Conservation (phyloP, 1,284 basidiomycete genomes). For the Cutaneotrichosporon arboriforme region DNA sequence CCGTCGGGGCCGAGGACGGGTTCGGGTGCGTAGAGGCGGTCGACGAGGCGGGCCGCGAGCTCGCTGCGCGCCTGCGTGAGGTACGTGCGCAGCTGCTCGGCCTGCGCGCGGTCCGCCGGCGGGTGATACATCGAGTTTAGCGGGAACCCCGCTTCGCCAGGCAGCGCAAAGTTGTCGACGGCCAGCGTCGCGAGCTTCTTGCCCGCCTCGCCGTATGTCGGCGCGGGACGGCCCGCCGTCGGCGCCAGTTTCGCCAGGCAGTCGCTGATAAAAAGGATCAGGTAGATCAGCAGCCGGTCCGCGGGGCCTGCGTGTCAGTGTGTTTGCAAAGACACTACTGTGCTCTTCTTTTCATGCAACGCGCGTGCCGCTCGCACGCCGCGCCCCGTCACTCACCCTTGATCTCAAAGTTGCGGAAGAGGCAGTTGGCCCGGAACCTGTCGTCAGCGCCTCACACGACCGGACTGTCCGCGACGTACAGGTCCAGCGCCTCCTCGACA, state of each 20-base stretch:
- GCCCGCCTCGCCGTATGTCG: slow-evolving; percentile 74
- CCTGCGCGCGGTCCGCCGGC: slow-evolving; percentile 70
- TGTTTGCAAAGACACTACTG: no score
- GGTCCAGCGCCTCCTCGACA: slow-evolving; percentile 91
- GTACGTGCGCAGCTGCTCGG: slow-evolving; percentile 70
- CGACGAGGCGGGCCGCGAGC: slow-evolving; percentile 75
- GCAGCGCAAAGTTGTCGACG: slow-evolving; percentile 86
- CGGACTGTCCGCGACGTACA: no score
- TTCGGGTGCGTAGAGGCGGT: slow-evolving; percentile 65
- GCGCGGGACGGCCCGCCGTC: slow-evolving; percentile 45
- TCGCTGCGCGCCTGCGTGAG: slow-evolving; percentile 90
- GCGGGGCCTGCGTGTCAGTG: slow-evolving; percentile 58
- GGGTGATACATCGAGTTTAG: slow-evolving; percentile 86
- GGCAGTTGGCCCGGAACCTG: slow-evolving; percentile 90
- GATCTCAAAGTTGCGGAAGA: slow-evolving; percentile 99
- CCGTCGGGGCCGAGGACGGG: slow-evolving; percentile 42
- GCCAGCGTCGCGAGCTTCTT: slow-evolving; percentile 87
- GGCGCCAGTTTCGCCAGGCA: slow-evolving; percentile 84
- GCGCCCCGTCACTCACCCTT: slow-evolving; percentile 56
- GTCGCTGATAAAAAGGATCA: slow-evolving; percentile 97
- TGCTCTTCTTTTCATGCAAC: no score
- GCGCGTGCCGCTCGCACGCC: neutral
- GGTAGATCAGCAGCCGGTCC: slow-evolving; percentile 91
- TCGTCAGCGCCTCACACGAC: neutral
- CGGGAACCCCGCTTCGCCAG: slow-evolving; percentile 92